Evolutionary conservation across 192 early-diverging fungal species (phyloP), one percentile per base, ranked within the genome.

Genomic region (Radiomyces spectabilis): DNA sequence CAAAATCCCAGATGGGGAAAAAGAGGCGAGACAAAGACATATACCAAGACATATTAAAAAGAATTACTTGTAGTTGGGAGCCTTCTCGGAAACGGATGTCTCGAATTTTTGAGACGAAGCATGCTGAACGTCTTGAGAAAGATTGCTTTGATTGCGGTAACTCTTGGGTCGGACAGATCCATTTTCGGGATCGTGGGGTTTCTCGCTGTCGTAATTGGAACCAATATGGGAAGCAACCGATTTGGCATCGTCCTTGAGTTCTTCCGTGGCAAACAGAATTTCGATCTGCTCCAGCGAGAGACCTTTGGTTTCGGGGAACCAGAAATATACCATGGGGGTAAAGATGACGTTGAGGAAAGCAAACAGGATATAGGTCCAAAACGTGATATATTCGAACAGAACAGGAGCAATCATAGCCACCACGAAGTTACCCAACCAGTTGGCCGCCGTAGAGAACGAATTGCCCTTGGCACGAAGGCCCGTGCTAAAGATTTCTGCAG

Each of bases 231-330:
- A 53, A n/a, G n/a, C 51, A 3, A 57, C 30, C 0, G 56, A 57
- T 40, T 40, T 9, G 5, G 49, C 41, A 35, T 59, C 63, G 3
- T 22, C 21, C 48, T 59, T 34, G 35, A 53, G n/a, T 8, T 47
- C 55, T 25, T 59, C 48, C 26, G 39, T 39, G 12, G 47, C 55
- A 49, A 70, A 70, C 22, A 70, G 10, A 15, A 70, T 29, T 32
- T 60, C 64, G 26, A 87, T 61, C 45, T 85, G 75, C 38, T 88
- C 85, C 10, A 87, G 69, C 15, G 81, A 85, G 46, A 82, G 69
- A 44, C 88, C 88, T 62, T 85, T 88, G 41, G 88, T 92, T 73
- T 94, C 92, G 4, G 89, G 89, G 15, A 92, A 78, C 42, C 83
- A 79, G 21, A 80, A 61, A 55, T 76, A 84, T 27, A 79, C 69